A percentile compares a stretch with the other conserved stretches of the same genome.
These are phyloP conservation scores for Jamesozyma gamospora DNA, from an alignment of 805 yeast genomes.

Conservation along the genomic window DNA sequence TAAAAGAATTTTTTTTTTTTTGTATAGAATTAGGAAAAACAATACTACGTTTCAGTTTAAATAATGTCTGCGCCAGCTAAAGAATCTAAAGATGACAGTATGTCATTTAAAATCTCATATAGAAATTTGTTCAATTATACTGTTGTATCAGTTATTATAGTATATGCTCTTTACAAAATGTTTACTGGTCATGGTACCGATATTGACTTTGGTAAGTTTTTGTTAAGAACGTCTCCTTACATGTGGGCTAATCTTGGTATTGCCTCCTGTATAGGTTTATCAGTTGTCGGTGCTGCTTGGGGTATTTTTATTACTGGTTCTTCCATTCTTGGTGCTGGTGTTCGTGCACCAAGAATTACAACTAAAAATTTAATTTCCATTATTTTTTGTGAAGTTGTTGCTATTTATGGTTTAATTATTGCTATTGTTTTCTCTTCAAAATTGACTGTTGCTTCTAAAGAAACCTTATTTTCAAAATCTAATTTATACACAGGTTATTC, in stretches of 20 bases:
- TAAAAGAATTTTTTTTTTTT: neutral
- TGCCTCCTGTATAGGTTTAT: constrained; percentile 80
- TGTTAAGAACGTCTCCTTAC: constrained; percentile 81
- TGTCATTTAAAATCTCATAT: constrained; percentile 10
- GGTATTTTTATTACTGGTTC: constrained; percentile 95
- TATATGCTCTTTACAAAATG: constrained; percentile 32
- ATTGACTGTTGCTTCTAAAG: constrained; percentile 55
- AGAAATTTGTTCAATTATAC: constrained; percentile 14
- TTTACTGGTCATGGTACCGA: constrained; percentile 89
- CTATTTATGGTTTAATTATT: constrained; percentile 95
- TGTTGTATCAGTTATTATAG: constrained; percentile 13
- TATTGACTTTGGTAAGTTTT: constrained; percentile 84
- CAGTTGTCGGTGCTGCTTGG: constrained; percentile 98
- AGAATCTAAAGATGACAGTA: constrained; percentile 3
- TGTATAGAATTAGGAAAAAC: neutral
- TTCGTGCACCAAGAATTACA: constrained; percentile 92
- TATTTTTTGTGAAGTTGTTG: constrained; percentile 98
- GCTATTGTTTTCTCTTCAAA: constrained; percentile 94
- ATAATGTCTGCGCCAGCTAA: neutral
- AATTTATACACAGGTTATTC: constrained; percentile 93
- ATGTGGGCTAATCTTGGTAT: constrained; percentile 95
- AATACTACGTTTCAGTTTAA: neutral
- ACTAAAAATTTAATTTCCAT: constrained; percentile 93
- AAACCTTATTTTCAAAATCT: constrained; percentile 58
- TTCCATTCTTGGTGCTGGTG: constrained; percentile 95